Conservation (phyloP, 257 asterid species). For the Capsicum rhomboideum region DNA sequence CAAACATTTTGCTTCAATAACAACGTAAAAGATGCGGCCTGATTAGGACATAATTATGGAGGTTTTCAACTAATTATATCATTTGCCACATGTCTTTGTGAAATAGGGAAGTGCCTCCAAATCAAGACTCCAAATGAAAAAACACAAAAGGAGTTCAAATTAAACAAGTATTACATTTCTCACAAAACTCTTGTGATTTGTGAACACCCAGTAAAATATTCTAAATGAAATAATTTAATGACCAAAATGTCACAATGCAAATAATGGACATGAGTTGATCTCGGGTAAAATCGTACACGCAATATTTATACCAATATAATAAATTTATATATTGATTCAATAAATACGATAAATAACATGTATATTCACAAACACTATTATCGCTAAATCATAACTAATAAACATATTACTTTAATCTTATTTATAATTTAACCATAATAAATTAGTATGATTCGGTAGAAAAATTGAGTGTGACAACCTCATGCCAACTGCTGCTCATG, state of each 20-base stretch:
- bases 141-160: not conserved
- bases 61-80: not conserved
- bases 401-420: not conserved
- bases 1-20: not conserved
- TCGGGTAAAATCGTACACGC: not conserved
- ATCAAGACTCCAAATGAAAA: not conserved
- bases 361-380: not conserved
- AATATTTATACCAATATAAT: not conserved
- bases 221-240: not conserved
- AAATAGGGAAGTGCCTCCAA: not conserved
- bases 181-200: not conserved
- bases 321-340: not conserved
- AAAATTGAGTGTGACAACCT: not conserved
- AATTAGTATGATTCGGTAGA: too few species aligned
- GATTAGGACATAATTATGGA: not conserved
- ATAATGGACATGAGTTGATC: not conserved
- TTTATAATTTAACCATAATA: not conserved
- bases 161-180: not conserved
- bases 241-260: not conserved
- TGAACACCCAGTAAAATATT: not conserved
- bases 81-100: not conserved
- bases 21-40: not conserved
- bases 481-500: not conserved
- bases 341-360: not conserved
- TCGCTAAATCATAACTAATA: not conserved